Evolutionary conservation across 2,329 filamentous ascomycete genomes (phyloP).

Genomic region (Fusarium anguioides): DNA sequence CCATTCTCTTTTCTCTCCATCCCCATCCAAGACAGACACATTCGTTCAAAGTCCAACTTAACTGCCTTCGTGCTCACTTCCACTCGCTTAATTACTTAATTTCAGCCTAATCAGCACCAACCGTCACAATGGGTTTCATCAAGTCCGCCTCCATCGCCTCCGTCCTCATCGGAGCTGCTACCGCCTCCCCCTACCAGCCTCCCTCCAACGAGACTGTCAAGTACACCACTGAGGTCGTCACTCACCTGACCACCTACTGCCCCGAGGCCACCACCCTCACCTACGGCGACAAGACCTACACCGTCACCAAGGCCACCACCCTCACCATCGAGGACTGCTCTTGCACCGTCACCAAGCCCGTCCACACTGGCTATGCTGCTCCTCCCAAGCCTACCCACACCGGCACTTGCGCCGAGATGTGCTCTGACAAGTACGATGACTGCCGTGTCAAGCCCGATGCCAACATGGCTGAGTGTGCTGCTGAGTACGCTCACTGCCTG

Average conservation of each 20-base stretch:
- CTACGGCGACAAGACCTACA: conserved; percentile 71
- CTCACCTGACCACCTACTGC: conserved; percentile 74
- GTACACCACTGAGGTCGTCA: conserved; percentile 72
- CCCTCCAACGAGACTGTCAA: conserved; percentile 49
- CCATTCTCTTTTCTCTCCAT: not conserved
- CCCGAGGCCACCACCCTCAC: conserved; percentile 69
- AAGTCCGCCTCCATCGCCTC: conserved; percentile 33
- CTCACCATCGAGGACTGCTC: conserved; percentile 74
- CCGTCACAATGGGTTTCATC: conserved; percentile 38
- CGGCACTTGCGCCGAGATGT: conserved; percentile 30
- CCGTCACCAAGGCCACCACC: conserved; percentile 70
- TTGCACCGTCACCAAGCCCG: conserved; percentile 67
- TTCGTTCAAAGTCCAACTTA: conserved; percentile 11
- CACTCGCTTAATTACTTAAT: conserved; percentile 5
- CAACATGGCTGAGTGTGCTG: conserved; percentile 42
- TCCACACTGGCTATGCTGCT: conserved; percentile 20
- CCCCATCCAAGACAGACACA: conserved; percentile 20
- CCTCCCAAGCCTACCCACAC: conserved; percentile 24
- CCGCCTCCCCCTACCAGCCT: conserved; percentile 32
- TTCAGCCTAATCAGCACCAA: conserved; percentile 7
- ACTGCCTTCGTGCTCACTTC: not conserved
- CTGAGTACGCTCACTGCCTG: conserved; percentile 41
- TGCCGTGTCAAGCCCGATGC: conserved; percentile 34
- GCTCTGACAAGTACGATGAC: conserved; percentile 30
- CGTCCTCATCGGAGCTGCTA: conserved; percentile 30